Base-by-base conservation (phyloP, 2,329 filamentous ascomycete species). In the Nothopassalora personata region DNA sequence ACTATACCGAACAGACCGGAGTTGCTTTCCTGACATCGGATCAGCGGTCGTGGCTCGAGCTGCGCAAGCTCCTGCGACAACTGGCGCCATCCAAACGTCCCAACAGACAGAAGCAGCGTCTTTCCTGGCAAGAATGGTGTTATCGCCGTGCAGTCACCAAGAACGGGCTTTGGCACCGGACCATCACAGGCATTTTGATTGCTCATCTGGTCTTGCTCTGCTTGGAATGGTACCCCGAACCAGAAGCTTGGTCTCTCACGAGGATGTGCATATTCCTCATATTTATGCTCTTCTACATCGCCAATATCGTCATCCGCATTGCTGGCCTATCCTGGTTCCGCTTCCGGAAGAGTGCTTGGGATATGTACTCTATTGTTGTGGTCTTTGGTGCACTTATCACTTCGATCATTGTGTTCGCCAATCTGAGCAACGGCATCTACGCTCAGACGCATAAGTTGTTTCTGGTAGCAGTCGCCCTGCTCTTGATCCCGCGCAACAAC, bases 1-100 rank as follows among this genome's bases (percentile, higher is more conserved):
- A 97, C 73, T 99, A 99, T 75, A 99, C 94, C 0, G 94, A 99
- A 75, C 92, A 97, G 75, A 99, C 94, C 0, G 94, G 94, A 1
- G 94, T 99, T 47, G 94, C 94, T 2, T 99, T 93, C 72, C 79
- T 99, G 68, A 99, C 94, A 0, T 88, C 92, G 0, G 94, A 99
- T 68, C 94, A 99, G 73, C 87, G 94, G 67, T 96, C 93, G 0
- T 99, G 94, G 94, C 83, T 99, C 13, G 94, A 99, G 73, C 76
- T 99, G 66, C 85, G 94, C 58, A 99, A 99, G 75, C 80, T 97
- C 27, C 79, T 99, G 43, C 84, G 90, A 54, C 94, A 97, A 72
- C 91, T 99, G 10, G 93, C 92, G 3, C 94, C 94, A 4, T 97
- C 94, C 0, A 97, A 96, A 73, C 88, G 90, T 63, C 93, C 93